Base-by-base conservation (phyloP, 306 rosid genomes). In the Glycine soja region DNA sequence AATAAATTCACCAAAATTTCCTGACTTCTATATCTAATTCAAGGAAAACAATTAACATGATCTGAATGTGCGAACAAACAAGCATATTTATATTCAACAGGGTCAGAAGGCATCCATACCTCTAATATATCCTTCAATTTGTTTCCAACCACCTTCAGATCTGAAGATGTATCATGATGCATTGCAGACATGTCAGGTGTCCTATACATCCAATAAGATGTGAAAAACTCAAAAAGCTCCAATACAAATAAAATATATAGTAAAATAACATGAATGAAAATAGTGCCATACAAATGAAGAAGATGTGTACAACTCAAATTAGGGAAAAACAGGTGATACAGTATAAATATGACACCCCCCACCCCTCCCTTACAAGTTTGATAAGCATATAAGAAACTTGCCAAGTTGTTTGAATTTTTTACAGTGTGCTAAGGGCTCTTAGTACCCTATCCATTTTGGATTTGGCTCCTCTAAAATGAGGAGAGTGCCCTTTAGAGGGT, bases 111-210 rank as follows among this genome's bases (percentile, higher is more conserved):
- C 18, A 64, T 54, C 1, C 30, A 4, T 83, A 96, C 99, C 99
- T 88, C 97, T 36, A 93, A 87, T 79, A 93, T 71, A 68, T 92
- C 92, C 79, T 85, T 92, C 76, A 96, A 89, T 81, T 88, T 92
- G 81, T 75, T 85, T 61, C 89, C 97, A 57, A 93, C 94, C 75
- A 89, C 91, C 82, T 75, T 90, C 74, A 93, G 91, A 87, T 96
- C 98, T 5, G 97, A 75, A 81, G 98, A 92, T 3, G 89, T 78
- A 72, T 96, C 99, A 3, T 88, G 95, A 89, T 96, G 99, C 88
- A 96, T 92, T 8, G 92, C 91, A 64, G 97, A 92, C 98, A 96
- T 92, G 87, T 84, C 93, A 16, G 97, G 97, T 65, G 99, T 96
- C 97, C 99, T 96, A 85, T 65, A 80, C 66, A 79, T 80, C 42